A percentile compares a stretch with the other conserved stretches of the same genome.
Evolutionary conservation across 2,329 filamentous ascomycete species (phyloP).

Genomic region (Cercospora sp.): DNA sequence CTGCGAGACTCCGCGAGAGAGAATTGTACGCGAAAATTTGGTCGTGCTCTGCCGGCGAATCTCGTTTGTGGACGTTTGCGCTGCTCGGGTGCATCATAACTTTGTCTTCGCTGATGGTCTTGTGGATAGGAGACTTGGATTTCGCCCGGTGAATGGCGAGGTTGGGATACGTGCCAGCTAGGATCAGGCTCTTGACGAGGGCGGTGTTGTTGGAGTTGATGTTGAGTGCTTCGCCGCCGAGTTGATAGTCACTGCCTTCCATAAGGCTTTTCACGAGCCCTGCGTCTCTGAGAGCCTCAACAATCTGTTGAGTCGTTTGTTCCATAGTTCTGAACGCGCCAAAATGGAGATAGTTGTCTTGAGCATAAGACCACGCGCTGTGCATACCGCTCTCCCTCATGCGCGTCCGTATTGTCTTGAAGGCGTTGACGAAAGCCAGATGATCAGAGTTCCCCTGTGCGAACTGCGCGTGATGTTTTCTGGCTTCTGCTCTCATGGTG

Average conservation of each 20-base stretch:
- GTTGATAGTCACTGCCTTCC: constrained; percentile 8
- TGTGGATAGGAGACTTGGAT: constrained; percentile 21
- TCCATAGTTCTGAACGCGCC: constrained; percentile 42
- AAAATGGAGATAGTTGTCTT: constrained; percentile 39
- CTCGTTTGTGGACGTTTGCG: constrained; percentile 23
- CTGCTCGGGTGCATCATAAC: constrained; percentile 36
- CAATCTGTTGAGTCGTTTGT: constrained; percentile 41
- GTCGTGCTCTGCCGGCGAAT: constrained; percentile 11
- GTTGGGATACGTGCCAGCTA: constrained; percentile 50
- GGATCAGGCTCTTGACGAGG: constrained; percentile 50
- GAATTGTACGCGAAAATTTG: constrained; percentile 24
- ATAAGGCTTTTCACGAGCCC: constrained; percentile 37
- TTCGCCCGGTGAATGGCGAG: constrained; percentile 39
- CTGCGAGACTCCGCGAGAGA: constrained; percentile 20
- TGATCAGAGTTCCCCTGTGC: constrained; percentile 48
- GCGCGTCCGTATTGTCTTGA: constrained; percentile 42
- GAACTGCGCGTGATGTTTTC: constrained; percentile 36
- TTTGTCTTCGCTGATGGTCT: constrained; percentile 33
- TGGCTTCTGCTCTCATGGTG: constrained; percentile 31
- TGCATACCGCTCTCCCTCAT: constrained; percentile 35
- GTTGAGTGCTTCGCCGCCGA: constrained; percentile 42
- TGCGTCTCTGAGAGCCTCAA: constrained; percentile 40
- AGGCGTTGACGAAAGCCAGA: constrained; percentile 48
- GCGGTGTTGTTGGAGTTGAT: constrained; percentile 45
- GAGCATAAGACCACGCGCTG: constrained; percentile 36